Evolutionary conservation across 805 yeast genomes (phyloP), one percentile per base, ranked within the genome.

Genomic region (Kuraishia floccosa): DNA sequence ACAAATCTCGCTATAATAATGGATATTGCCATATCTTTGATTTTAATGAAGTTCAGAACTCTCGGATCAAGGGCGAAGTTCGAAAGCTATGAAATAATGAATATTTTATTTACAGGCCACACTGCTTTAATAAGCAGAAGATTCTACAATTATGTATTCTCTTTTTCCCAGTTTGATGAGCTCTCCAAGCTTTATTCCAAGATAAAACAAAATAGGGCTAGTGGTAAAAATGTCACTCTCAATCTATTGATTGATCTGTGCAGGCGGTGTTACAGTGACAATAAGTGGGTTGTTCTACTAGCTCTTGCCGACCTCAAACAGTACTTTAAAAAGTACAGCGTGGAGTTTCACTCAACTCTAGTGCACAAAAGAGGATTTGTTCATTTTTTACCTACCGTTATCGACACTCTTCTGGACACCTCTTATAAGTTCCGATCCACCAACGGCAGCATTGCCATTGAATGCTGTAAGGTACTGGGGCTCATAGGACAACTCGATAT

Each of bases 401-500:
- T 77, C 3, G 58, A 71, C 6, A 65, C 76, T 1, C 49, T 79
- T 2, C 50, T 79, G 28, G 71, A 71, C 36, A 65, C 74, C 2
- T 60, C 82, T 0, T 65, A 69, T 31, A 71, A 64, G 38, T 79
- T 71, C 48, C 68, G 69, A 37, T 56, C 52, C 9, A 53, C 50
- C 3, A 63, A 65, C 39, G 53, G 58, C 7, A 56, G 57, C 1
- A 65, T 86, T 6, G 63, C 84, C 2, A 56, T 59, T 4, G 62
- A 69, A 26, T 72, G 89, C 44, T 74, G 93, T 0, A 65, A 64
- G 31, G 81, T 85, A 20, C 56, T 91, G 7, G 77, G 94, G 2
- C 52, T 74, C 16, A 62, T 91, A 25, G 97, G 97, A 0, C 72
- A 85, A 0, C 46, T 82, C 8, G 95, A 85, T 46, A 57, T 76